Conservation (phyloP, 2,329 filamentous ascomycete genomes). For the Cryphonectria naterciae region DNA sequence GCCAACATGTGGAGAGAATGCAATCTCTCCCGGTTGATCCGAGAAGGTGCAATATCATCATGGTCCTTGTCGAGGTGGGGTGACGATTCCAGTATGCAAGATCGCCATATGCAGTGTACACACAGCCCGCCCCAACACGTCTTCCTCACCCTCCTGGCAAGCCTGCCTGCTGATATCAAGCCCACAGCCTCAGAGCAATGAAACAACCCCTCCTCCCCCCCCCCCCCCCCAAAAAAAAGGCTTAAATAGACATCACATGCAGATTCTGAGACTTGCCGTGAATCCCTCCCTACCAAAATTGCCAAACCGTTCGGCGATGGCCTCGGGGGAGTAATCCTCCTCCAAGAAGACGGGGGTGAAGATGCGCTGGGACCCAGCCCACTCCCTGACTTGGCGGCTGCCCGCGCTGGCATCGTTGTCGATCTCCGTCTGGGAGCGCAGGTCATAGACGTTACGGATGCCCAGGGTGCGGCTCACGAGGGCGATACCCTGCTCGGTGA, state of each 20-base stretch:
- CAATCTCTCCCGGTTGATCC: slow-evolving; percentile 1
- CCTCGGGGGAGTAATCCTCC: slow-evolving; percentile 64
- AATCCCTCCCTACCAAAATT: slow-evolving; percentile 61
- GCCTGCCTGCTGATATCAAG: neutral
- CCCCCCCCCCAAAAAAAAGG: too few relatives aligned
- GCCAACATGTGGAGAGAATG: neutral
- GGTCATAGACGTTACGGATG: slow-evolving; percentile 70
- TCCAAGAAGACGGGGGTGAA: slow-evolving; percentile 69
- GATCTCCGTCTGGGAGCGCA: slow-evolving; percentile 67
- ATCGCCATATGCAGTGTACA: neutral
- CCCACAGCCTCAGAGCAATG: neutral
- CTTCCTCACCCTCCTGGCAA: neutral
- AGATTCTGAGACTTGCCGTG: slow-evolving; percentile 40
- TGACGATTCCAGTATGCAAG: neutral
- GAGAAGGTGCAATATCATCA: neutral
- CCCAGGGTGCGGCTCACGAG: slow-evolving; percentile 55
- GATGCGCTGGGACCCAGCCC: slow-evolving; percentile 56
- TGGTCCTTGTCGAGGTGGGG: neutral
- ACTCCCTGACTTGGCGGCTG: slow-evolving; percentile 45
- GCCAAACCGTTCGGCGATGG: slow-evolving; percentile 62
- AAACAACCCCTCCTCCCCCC: neutral
- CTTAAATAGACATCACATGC: neutral
- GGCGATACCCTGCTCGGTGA: slow-evolving; percentile 57
- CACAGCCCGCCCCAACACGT: neutral
- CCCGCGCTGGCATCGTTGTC: slow-evolving; percentile 42